These are phyloP conservation scores for Metschnikowia matae DNA, from an alignment of 805 yeast genomes.

Conservation along the genomic window DNA sequence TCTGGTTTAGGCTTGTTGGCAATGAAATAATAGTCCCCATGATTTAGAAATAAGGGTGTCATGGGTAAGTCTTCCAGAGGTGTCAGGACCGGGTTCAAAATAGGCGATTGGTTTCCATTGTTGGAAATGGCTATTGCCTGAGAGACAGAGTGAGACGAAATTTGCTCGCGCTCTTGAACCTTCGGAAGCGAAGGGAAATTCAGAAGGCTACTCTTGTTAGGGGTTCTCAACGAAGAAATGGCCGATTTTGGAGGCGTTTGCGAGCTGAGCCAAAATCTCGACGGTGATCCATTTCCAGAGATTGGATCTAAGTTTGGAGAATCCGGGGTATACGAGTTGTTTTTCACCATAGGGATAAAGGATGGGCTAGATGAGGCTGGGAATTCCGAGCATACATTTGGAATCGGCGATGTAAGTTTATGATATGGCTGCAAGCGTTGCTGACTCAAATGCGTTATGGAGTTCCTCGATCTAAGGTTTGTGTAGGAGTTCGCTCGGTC, in stretches of 20 bases:
- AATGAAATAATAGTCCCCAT: conserved; percentile 14
- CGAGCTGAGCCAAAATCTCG: conserved; percentile 49
- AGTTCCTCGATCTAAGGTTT: conserved; percentile 16
- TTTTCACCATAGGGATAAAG: conserved; percentile 26
- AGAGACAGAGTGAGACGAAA: conserved; percentile 7
- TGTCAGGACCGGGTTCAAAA: conserved; percentile 39
- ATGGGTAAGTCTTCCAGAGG: conserved; percentile 41
- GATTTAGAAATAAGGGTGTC: conserved; percentile 34
- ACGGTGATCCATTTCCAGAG: conserved; percentile 52
- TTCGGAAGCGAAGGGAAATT: background rate
- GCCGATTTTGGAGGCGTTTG: conserved; percentile 47
- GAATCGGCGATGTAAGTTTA: conserved; percentile 28
- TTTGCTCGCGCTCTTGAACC: conserved; percentile 2
- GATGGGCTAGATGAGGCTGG: conserved; percentile 20
- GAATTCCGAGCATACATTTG: conserved; percentile 12
- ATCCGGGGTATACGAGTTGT: conserved; percentile 35
- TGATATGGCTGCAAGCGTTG: conserved; percentile 38
- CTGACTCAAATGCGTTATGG: conserved; percentile 24
- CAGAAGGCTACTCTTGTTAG: conserved; percentile 1
- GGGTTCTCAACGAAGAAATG: conserved; percentile 18
- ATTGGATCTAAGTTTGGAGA: conserved; percentile 52
- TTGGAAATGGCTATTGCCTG: conserved; percentile 9
- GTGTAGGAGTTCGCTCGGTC: conserved; percentile 18
- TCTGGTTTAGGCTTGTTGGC: background rate
- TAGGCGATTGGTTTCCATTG: conserved; percentile 28